Percentiles rank a stretch among this genome's conserved stretches.
phyloP scores from a whole-genome alignment of 345 rosid genomes.

The Cardamine occulta region DNA sequence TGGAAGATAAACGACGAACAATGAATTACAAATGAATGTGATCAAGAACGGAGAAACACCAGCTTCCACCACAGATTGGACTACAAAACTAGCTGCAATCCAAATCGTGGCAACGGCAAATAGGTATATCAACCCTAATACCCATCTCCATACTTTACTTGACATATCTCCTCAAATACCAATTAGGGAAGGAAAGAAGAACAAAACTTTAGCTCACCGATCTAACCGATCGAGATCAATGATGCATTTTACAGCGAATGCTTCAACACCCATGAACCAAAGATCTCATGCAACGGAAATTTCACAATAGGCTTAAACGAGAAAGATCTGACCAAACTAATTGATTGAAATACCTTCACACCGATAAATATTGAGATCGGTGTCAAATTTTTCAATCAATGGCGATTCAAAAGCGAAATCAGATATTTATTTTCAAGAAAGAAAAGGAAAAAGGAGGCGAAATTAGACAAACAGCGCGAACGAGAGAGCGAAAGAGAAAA shows the following conservation, averaged over 20 bases:
- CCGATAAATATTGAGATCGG: conserved; percentile 19
- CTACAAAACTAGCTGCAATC: conserved; percentile 96
- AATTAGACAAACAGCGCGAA: conserved; percentile 31
- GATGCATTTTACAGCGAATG: neutral
- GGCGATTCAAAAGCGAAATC: conserved; percentile 33
- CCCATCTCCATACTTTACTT: conserved; percentile 73
- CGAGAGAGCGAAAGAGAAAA: neutral
- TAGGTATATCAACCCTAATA: conserved; percentile 72
- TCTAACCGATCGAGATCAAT: conserved; percentile 25
- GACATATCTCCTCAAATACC: conserved; percentile 50
- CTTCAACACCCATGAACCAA: conserved; percentile 15
- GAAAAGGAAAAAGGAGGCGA: neutral
- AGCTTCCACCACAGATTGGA: conserved; percentile 83
- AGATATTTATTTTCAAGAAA: conserved; percentile 3
- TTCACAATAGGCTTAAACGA: conserved; percentile 1
- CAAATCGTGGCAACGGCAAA: conserved; percentile 85
- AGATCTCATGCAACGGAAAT: neutral
- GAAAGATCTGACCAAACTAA: neutral
- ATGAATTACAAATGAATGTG: conserved; percentile 91
- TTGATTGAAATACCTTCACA: conserved; percentile 8
- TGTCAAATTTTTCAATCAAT: conserved; percentile 21
- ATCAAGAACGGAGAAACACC: conserved; percentile 94
- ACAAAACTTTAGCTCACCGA: conserved; percentile 32
- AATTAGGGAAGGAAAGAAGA: conserved; percentile 1
- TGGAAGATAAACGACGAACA: conserved; percentile 83